These are phyloP conservation scores for Stropharia rugosoannulata DNA, from an alignment of 768 basidiomycete genomes.

Conservation along the genomic window DNA sequence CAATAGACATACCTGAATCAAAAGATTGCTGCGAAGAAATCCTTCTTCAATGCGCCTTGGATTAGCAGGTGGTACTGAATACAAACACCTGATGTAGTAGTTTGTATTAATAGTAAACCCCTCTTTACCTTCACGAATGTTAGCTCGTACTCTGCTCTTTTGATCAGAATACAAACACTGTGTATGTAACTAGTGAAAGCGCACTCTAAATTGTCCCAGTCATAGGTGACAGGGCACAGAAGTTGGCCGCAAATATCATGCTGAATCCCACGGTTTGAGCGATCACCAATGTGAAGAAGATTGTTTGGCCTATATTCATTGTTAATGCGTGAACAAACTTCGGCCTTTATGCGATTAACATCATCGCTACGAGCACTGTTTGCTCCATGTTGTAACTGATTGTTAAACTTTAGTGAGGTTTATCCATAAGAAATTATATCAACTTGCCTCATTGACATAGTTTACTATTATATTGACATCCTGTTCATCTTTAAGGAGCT, in stretches of 20 bases:
- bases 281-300: background rate
- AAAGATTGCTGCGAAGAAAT: background rate
- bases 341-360: background rate
- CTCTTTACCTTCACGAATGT: background rate
- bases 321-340: background rate
- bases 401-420: background rate
- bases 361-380: slow-evolving; percentile 6
- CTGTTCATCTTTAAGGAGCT: background rate
- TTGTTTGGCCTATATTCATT: background rate
- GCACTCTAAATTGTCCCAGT: slow-evolving; percentile 16
- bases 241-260: slow-evolving; percentile 13
- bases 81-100: background rate
- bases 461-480: background rate
- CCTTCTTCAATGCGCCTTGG: background rate
- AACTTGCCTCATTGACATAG: background rate
- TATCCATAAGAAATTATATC: background rate
- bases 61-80: background rate
- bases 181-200: no score
- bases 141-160: slow-evolving; percentile 1
- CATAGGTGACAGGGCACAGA: slow-evolving; percentile 13
- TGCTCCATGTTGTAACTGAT: background rate
- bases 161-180: background rate
- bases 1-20: background rate
- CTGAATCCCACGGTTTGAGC: slow-evolving; percentile 11
- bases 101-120: background rate